A percentile compares a stretch with the other conserved stretches of the same genome.
phyloP scores from a whole-genome alignment of 495 filamentous ascomycete species.

The Trichoderma erinaceum region DNA sequence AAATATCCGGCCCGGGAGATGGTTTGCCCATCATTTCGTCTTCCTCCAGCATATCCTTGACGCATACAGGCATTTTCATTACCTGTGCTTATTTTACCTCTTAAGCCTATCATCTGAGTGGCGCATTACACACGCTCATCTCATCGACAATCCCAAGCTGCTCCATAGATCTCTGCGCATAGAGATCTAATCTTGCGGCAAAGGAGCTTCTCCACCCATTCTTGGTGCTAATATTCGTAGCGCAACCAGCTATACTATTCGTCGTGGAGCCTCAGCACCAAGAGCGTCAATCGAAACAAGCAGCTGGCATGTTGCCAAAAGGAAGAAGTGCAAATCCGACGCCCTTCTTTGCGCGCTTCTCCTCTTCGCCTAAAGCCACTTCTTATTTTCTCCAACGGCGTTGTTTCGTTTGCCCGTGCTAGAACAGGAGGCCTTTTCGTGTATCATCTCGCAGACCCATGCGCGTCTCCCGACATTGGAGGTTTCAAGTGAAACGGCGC shows the following conservation, averaged over 20 bases:
- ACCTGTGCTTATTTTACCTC: background rate
- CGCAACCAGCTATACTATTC: background rate
- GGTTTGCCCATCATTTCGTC: background rate
- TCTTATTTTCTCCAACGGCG: no score
- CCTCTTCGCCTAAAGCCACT: background rate
- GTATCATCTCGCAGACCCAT: conserved; percentile 14
- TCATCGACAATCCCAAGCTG: background rate
- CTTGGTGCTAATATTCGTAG: background rate
- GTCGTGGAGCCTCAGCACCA: background rate
- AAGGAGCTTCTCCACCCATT: background rate
- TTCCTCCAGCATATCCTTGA: background rate
- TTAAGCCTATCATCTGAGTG: background rate
- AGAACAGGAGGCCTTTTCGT: background rate
- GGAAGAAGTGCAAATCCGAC: background rate
- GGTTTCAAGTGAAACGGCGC: conserved; percentile 37
- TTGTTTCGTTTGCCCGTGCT: conserved; percentile 12
- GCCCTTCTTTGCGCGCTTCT: background rate
- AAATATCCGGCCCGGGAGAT: no score
- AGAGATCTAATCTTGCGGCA: background rate
- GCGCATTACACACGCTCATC: background rate
- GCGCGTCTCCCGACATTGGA: conserved; percentile 20
- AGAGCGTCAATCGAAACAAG: conserved; percentile 2
- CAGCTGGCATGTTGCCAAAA: background rate
- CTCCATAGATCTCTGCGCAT: background rate
- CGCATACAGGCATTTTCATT: background rate